phyloP scores from a whole-genome alignment of 768 basidiomycete species.

The Naematelia aurantialba region DNA sequence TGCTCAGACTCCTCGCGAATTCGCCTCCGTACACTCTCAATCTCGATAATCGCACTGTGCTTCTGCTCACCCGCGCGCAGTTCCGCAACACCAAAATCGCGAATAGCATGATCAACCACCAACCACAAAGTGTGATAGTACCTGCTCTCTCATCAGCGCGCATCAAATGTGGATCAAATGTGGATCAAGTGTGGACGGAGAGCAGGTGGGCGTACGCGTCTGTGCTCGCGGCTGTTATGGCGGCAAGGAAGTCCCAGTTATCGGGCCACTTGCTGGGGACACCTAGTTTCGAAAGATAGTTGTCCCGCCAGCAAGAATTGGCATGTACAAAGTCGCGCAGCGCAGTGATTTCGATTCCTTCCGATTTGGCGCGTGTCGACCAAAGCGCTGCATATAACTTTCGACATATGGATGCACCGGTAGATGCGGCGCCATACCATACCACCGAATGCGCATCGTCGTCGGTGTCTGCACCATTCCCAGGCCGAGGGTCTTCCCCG shows the following conservation, averaged over 20 bases:
- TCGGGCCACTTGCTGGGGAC: slow-evolving; percentile 79
- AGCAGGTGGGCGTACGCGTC: no score
- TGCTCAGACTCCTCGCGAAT: slow-evolving; percentile 67
- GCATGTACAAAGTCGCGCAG: slow-evolving; percentile 59
- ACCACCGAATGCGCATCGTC: slow-evolving; percentile 58
- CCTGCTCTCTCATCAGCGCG: no score
- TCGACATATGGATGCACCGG: slow-evolving; percentile 75
- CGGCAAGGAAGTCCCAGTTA: slow-evolving; percentile 84
- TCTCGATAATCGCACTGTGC: slow-evolving; percentile 63
- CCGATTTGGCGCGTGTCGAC: slow-evolving; percentile 69
- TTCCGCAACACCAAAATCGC: slow-evolving; percentile 79
- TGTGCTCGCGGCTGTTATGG: slow-evolving; percentile 59
- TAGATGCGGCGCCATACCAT: slow-evolving; percentile 77
- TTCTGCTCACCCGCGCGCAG: slow-evolving; percentile 48
- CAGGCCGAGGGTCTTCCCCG: not conserved
- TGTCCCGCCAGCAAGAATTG: slow-evolving; percentile 69
- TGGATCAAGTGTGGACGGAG: not conserved
- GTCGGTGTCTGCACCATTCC: not conserved
- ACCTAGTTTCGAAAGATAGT: slow-evolving; percentile 72
- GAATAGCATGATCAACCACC: slow-evolving; percentile 71
- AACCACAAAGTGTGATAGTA: slow-evolving; percentile 93
- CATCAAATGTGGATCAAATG: not conserved
- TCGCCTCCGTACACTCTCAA: slow-evolving; percentile 48
- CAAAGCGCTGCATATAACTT: slow-evolving; percentile 76
- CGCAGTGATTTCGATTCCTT: slow-evolving; percentile 71